These are phyloP conservation scores for Kodamaea derodonti DNA, from an alignment of 1,139 yeast genomes.

Conservation along the genomic window DNA sequence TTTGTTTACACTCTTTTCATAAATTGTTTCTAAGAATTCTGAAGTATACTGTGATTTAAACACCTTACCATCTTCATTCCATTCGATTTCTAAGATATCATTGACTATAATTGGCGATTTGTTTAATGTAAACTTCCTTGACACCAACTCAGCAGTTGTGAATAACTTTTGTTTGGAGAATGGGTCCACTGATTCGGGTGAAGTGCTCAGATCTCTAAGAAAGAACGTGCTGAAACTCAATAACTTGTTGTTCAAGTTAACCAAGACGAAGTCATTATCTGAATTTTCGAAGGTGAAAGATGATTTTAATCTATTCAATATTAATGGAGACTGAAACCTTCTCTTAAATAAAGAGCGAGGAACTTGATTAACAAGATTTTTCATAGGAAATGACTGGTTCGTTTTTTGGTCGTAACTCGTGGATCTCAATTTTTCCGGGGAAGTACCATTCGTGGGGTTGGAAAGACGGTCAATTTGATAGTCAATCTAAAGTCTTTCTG, in stretches of 20 bases:
- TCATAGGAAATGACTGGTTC: too few species aligned
- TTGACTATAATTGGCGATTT: conserved; percentile 27
- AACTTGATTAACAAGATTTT: too few species aligned
- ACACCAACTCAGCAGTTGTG: conserved; percentile 51
- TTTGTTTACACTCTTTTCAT: conserved; percentile 20
- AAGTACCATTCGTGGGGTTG: too few species aligned
- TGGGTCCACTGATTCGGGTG: conserved; percentile 50
- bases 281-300: conserved; percentile 10
- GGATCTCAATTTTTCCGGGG: too few species aligned
- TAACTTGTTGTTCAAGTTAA: conserved; percentile 19
- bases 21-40: conserved; percentile 44
- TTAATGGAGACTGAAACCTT: too few species aligned
- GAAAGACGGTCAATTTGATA: too few species aligned
- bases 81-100: conserved; percentile 41
- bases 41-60: conserved; percentile 41
- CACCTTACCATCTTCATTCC: conserved; percentile 47
- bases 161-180: conserved; percentile 61
- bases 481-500: too few species aligned
- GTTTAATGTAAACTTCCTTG: conserved; percentile 20
- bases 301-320: conserved; percentile 6
- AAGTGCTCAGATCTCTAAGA: conserved; percentile 61
- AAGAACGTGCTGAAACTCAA: conserved; percentile 53
- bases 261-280: conserved; percentile 19
- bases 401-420: too few species aligned
- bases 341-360: too few species aligned